phyloP scores from a whole-genome alignment of 148 eudicot species.

The Persicaria maculosa region DNA sequence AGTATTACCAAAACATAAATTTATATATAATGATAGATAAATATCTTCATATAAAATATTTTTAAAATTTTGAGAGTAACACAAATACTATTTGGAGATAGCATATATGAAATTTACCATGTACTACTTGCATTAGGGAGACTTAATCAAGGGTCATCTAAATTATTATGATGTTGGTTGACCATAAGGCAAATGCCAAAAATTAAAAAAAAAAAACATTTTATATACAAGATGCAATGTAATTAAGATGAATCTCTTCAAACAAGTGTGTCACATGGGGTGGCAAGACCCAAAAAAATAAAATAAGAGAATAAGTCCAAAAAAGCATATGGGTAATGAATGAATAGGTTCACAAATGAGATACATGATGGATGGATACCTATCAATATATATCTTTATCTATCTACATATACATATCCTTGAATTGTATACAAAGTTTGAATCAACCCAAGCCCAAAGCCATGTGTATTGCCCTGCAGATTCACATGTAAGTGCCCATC shows the following conservation, averaged over 20 bases:
- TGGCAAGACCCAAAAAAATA: background rate
- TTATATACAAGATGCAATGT: background rate
- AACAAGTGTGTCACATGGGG: conserved; percentile 2
- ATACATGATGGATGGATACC: background rate
- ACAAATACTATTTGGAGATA: no score
- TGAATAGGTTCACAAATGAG: no score
- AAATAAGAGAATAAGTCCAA: background rate
- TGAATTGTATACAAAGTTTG: background rate
- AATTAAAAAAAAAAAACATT: background rate
- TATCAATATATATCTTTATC: background rate
- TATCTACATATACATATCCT: background rate
- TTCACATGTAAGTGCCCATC: background rate
- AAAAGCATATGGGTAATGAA: background rate
- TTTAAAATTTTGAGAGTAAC: no score
- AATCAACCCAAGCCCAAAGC: background rate
- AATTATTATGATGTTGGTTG: background rate
- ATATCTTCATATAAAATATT: no score
- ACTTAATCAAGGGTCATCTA: background rate
- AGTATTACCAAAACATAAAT: no score
- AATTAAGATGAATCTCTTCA: background rate
- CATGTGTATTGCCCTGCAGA: conserved; percentile 9
- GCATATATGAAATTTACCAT: no score
- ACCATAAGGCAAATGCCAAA: background rate
- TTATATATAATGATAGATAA: no score
- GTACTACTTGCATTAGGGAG: background rate